A percentile compares a stretch with the other conserved stretches of the same genome.
phyloP scores from a whole-genome alignment of 1,284 basidiomycete species.

The Trichosporon coremiiforme region DNA sequence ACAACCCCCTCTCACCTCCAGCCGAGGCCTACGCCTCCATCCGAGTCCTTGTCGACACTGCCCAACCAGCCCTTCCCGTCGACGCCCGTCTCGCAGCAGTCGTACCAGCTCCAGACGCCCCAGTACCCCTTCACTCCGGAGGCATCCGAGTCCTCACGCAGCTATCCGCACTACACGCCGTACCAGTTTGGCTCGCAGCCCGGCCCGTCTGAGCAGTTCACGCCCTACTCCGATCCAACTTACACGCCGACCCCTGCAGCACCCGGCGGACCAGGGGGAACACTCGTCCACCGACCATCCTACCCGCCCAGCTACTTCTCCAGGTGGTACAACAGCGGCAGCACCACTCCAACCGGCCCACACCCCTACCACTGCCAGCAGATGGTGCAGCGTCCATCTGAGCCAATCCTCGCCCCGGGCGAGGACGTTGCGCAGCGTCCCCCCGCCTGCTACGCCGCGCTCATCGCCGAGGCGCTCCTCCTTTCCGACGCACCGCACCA shows the following conservation, averaged over 20 bases:
- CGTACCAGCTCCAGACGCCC: conserved; percentile 4
- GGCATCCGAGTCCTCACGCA: conserved; percentile 2
- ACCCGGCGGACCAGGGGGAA: too few species aligned
- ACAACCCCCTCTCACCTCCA: conserved; percentile 19
- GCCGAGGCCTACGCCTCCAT: not conserved
- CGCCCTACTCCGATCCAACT: not conserved
- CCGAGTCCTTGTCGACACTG: not conserved
- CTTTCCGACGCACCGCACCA: conserved; percentile 49
- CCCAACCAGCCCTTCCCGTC: conserved; percentile 15
- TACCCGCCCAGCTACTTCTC: not conserved
- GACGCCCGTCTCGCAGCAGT: not conserved
- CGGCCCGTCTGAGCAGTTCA: not conserved
- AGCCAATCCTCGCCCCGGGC: conserved; percentile 51
- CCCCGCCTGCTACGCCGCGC: conserved; percentile 50
- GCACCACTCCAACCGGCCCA: not conserved
- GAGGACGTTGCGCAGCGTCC: conserved; percentile 50
- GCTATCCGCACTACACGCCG: not conserved
- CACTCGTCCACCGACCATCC: not conserved
- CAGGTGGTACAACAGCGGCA: conserved; percentile 4
- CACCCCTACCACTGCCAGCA: not conserved
- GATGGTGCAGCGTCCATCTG: conserved; percentile 24
- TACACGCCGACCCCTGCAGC: not conserved
- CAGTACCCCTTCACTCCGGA: conserved; percentile 4
- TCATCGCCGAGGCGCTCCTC: conserved; percentile 54
- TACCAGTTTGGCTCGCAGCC: not conserved